Conservation (phyloP, 228 moss, liverwort and hornwort genomes). For the Sphagnum magellanicum region DNA sequence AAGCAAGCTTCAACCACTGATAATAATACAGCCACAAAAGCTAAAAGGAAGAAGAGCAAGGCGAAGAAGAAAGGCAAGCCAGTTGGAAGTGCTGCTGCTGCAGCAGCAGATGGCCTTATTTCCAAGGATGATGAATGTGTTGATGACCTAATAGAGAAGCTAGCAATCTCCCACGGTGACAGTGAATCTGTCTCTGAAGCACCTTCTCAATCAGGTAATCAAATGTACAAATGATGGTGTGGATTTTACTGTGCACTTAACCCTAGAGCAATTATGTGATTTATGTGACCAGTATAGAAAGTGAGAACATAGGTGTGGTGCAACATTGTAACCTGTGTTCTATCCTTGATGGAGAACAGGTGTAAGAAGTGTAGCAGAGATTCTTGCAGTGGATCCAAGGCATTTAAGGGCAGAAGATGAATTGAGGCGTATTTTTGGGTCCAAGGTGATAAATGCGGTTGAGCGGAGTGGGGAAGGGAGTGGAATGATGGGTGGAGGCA, state of each 20-base stretch:
- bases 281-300: not conserved
- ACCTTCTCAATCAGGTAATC: slow-evolving; percentile 31
- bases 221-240: too few relatives aligned
- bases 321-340: too few relatives aligned
- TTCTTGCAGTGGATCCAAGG: slow-evolving; percentile 54
- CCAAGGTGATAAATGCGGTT: slow-evolving; percentile 76
- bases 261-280: too few relatives aligned
- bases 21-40: slow-evolving; percentile 30
- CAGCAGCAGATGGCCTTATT: slow-evolving; percentile 10
- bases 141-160: slow-evolving; percentile 59
- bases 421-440: slow-evolving; percentile 87
- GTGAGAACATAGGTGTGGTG: too few relatives aligned
- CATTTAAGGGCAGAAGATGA: slow-evolving; percentile 79
- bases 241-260: too few relatives aligned
- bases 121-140: slow-evolving; percentile 54
- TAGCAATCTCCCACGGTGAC: slow-evolving; percentile 43
- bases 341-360: not conserved
- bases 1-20: slow-evolving; percentile 24
- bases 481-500: slow-evolving; percentile 26
- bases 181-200: slow-evolving; percentile 28
- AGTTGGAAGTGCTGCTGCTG: slow-evolving; percentile 4
- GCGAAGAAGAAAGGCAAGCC: slow-evolving; percentile 70
- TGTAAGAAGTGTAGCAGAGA: slow-evolving; percentile 8
- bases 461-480: slow-evolving; percentile 47
- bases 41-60: slow-evolving; percentile 69